phyloP scores from a whole-genome alignment of 164 flowering plant genomes.

The Vitis rotundifolia region DNA sequence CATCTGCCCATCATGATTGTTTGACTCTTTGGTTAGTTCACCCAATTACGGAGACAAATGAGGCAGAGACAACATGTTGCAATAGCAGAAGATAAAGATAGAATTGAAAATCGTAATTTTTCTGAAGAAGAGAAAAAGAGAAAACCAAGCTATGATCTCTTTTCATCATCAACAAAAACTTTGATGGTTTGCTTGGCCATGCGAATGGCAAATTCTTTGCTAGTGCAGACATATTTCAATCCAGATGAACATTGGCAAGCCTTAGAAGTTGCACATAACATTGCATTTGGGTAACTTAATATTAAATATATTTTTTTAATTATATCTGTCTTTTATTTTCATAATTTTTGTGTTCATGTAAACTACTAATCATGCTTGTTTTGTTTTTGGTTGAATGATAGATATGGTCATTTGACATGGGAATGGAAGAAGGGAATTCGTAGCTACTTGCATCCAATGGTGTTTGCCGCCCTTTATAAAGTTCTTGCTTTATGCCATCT shows the following conservation, averaged over 20 bases:
- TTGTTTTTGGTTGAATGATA: constrained; percentile 22
- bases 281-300: constrained; percentile 66
- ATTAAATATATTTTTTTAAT: constrained; percentile 1
- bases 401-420: constrained; percentile 98
- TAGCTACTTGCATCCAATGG: constrained; percentile 84
- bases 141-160: neutral
- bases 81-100: too few species aligned
- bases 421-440: constrained; percentile 94
- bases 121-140: too few species aligned
- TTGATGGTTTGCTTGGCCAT: constrained; percentile 56
- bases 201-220: constrained; percentile 58
- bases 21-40: too few species aligned
- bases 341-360: too few species aligned
- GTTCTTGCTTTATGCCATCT: constrained; percentile 57
- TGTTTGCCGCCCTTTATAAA: constrained; percentile 80
- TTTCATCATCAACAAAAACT: constrained; percentile 36
- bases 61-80: too few species aligned
- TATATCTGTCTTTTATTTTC: neutral
- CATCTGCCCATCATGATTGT: too few species aligned
- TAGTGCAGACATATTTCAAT: constrained; percentile 89
- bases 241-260: constrained; percentile 99
- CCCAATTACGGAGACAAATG: too few species aligned
- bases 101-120: too few species aligned
- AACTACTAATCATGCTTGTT: neutral
- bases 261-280: constrained; percentile 84